Evolutionary conservation across 257 asterid genomes (phyloP).

Genomic region (Nicotiana sylvestris): DNA sequence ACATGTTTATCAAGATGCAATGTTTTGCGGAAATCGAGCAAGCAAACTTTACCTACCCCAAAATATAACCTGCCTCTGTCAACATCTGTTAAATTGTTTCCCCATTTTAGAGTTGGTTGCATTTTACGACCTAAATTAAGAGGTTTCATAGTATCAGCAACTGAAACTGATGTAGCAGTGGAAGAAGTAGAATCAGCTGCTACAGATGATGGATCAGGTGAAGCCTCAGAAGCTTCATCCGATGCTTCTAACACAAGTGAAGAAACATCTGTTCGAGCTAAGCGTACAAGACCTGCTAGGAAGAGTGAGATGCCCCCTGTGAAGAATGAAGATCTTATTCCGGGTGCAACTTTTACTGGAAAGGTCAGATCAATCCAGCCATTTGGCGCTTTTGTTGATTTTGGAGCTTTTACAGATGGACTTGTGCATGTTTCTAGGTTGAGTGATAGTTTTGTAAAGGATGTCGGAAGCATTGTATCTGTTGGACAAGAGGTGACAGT

Average conservation of each 20-base stretch:
- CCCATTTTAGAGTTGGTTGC: slow-evolving; percentile 55
- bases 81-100: slow-evolving; percentile 68
- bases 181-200: slow-evolving; percentile 52
- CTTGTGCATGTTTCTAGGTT: slow-evolving; percentile 87
- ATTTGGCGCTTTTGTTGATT: slow-evolving; percentile 95
- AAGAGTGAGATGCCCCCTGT: slow-evolving; percentile 92
- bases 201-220: slow-evolving; percentile 27
- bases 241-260: slow-evolving; percentile 32
- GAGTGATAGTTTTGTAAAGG: slow-evolving; percentile 85
- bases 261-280: slow-evolving; percentile 31
- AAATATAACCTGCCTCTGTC: slow-evolving; percentile 61
- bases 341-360: slow-evolving; percentile 86
- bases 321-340: slow-evolving; percentile 65
- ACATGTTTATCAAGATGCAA: slow-evolving; percentile 43
- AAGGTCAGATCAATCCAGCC: slow-evolving; percentile 92
- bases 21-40: slow-evolving; percentile 34
- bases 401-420: slow-evolving; percentile 97
- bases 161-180: slow-evolving; percentile 71
- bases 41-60: slow-evolving; percentile 40
- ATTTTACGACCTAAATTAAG: slow-evolving; percentile 38
- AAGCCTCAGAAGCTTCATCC: slow-evolving; percentile 26
- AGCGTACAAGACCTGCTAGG: slow-evolving; percentile 60
- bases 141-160: slow-evolving; percentile 37
- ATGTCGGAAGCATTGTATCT: slow-evolving; percentile 66
- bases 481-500: slow-evolving; percentile 97